These are phyloP conservation scores for Hortaea sp. DNA, from an alignment of 2,329 filamentous ascomycete species.

Conservation along the genomic window DNA sequence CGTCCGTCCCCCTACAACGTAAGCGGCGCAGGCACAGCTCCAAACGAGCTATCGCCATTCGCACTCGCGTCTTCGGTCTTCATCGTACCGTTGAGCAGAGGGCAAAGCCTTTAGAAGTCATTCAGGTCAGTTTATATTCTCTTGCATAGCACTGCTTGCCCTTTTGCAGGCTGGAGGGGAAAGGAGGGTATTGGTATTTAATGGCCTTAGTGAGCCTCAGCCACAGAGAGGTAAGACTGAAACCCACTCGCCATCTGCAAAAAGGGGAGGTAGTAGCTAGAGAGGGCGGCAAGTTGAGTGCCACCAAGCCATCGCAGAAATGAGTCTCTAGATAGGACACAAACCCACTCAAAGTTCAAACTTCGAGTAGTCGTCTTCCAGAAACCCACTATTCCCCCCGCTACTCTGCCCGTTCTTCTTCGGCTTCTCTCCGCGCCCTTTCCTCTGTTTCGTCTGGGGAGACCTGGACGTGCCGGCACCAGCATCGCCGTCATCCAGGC, in stretches of 20 bases:
- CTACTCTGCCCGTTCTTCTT: not conserved
- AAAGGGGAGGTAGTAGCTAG: too few species aligned
- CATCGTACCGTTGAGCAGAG: conserved; percentile 68
- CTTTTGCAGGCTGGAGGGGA: too few species aligned
- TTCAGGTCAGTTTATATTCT: conserved; percentile 18
- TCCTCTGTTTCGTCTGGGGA: not conserved
- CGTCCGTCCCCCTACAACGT: conserved; percentile 12
- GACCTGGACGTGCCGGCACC: conserved; percentile 2
- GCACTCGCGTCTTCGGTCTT: conserved; percentile 25
- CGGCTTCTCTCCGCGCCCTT: not conserved
- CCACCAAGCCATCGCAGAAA: too few species aligned
- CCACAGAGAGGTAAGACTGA: too few species aligned
- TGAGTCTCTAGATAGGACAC: not conserved
- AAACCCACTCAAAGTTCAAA: conserved; percentile 12
- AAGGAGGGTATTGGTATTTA: too few species aligned
- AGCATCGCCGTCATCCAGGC: not conserved
- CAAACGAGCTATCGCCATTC: conserved; percentile 24
- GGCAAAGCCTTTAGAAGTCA: conserved; percentile 55
- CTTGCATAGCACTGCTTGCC: too few species aligned
- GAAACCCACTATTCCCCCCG: not conserved
- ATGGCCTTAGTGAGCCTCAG: too few species aligned
- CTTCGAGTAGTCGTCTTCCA: conserved; percentile 8
- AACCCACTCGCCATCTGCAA: too few species aligned
- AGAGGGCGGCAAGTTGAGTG: too few species aligned
- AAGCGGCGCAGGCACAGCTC: conserved; percentile 23